Percentiles rank a stretch among this genome's conserved stretches.
Conservation (phyloP, 2,329 filamentous ascomycete species). For the Ophiostoma sp. region DNA sequence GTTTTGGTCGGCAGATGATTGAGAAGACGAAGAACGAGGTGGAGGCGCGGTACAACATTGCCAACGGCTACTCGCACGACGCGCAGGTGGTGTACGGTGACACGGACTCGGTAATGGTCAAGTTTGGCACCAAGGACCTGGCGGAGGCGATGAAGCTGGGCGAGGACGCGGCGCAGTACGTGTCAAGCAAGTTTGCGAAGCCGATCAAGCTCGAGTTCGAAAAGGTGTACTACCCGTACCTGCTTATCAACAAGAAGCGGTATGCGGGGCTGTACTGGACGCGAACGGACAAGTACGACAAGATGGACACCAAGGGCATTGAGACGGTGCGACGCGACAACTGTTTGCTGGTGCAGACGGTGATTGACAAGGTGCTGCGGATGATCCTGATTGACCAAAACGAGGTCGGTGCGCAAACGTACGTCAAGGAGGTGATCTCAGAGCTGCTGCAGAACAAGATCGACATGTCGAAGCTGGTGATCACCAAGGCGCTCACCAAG, state of each 20-base stretch:
- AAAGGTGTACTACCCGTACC: slow-evolving; percentile 96
- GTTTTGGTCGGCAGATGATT: slow-evolving; percentile 98
- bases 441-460: slow-evolving; percentile 95
- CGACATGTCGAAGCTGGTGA: slow-evolving; percentile 98
- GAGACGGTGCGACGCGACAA: slow-evolving; percentile 97
- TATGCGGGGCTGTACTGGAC: slow-evolving; percentile 99
- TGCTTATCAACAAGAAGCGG: slow-evolving; percentile 99
- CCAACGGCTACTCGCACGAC: slow-evolving; percentile 90
- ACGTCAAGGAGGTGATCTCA: slow-evolving; percentile 93
- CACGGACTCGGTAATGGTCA: slow-evolving; percentile 99
- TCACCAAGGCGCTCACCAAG: slow-evolving; percentile 94
- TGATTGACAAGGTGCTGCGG: slow-evolving; percentile 91
- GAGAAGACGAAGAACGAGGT: slow-evolving; percentile 97
- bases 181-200: slow-evolving; percentile 88
- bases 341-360: slow-evolving; percentile 88
- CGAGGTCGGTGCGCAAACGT: slow-evolving; percentile 87
- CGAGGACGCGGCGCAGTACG: slow-evolving; percentile 82
- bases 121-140: slow-evolving; percentile 86
- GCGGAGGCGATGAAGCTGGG: slow-evolving; percentile 88
- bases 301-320: slow-evolving; percentile 99
- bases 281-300: slow-evolving; percentile 88
- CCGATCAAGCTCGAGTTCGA: slow-evolving; percentile 99
- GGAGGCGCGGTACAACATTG: slow-evolving; percentile 80
- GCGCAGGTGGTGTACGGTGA: slow-evolving; percentile 98
- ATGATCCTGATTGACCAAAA: slow-evolving; percentile 96